A percentile compares a stretch with the other conserved stretches of the same genome.
Evolutionary conservation across 2,329 filamentous ascomycete species (phyloP).

Genomic region (Colletotrichum lini): DNA sequence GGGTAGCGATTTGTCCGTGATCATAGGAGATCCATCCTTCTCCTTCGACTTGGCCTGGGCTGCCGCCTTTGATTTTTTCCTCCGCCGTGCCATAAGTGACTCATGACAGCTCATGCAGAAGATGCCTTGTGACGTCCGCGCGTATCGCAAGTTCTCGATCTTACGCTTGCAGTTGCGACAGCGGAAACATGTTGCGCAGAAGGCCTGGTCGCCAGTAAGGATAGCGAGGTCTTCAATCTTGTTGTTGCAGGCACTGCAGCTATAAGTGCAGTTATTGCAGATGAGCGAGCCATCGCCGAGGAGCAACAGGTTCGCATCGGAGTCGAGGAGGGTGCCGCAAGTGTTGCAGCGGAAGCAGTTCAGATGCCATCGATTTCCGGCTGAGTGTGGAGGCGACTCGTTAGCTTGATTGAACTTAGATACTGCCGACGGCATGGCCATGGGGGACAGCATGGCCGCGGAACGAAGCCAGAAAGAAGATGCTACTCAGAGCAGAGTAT

Average conservation of each 20-base stretch:
- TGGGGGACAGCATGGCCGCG: constrained; percentile 30
- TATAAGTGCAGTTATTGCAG: constrained; percentile 99
- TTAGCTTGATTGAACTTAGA: constrained; percentile 47
- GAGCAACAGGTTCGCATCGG: constrained; percentile 95
- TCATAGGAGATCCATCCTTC: constrained; percentile 75
- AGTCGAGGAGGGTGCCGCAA: constrained; percentile 95
- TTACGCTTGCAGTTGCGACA: constrained; percentile 99
- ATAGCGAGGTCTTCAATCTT: constrained; percentile 99
- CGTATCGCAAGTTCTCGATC: constrained; percentile 98
- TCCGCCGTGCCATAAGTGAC: constrained; percentile 90
- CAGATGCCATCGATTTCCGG: constrained; percentile 97
- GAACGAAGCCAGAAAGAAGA: constrained; percentile 3
- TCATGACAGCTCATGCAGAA: constrained; percentile 99
- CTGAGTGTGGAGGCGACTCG: constrained; percentile 53
- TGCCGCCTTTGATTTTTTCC: constrained; percentile 85
- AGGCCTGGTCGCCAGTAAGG: constrained; percentile 96
- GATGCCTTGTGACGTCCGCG: constrained; percentile 96
- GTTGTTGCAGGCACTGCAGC: constrained; percentile 94
- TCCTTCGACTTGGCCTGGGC: constrained; percentile 73
- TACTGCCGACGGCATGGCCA: constrained; percentile 36
- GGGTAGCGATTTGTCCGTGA: constrained; percentile 92
- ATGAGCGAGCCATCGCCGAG: constrained; percentile 98
- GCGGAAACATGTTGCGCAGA: constrained; percentile 96
- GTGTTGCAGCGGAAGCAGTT: constrained; percentile 99
- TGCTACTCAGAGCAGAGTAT: constrained; percentile 4